phyloP scores from a whole-genome alignment of 2,329 filamentous ascomycete species.

The Penicillium sp. region DNA sequence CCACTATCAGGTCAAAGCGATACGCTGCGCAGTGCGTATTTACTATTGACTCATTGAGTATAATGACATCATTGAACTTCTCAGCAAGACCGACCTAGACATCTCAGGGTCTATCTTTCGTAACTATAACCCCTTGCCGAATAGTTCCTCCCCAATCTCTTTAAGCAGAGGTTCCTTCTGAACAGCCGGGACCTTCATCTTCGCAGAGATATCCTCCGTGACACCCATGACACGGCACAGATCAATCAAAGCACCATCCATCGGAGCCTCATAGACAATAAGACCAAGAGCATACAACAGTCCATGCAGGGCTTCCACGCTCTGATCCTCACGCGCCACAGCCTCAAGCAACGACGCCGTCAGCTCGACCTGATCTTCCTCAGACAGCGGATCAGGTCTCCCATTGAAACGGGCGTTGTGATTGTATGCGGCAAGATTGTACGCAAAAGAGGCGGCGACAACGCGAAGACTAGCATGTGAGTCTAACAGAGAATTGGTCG shows the following conservation, averaged over 20 bases:
- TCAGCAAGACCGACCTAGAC: too few species aligned
- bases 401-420: conserved; percentile 61
- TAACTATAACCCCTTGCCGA: conserved; percentile 38
- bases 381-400: conserved; percentile 57
- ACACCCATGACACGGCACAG: conserved; percentile 76
- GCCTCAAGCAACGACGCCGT: conserved; percentile 77
- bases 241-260: conserved; percentile 73
- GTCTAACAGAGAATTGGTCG: conserved; percentile 76
- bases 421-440: conserved; percentile 73
- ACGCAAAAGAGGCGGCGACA: conserved; percentile 75
- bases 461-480: conserved; percentile 72
- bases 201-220: conserved; percentile 57
- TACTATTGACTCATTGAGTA: too few species aligned
- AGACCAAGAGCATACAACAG: conserved; percentile 73
- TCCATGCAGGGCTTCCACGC: conserved; percentile 68
- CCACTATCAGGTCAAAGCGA: too few species aligned
- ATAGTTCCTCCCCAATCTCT: conserved; percentile 46
- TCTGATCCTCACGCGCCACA: conserved; percentile 52
- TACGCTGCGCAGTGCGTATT: too few species aligned
- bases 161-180: conserved; percentile 56
- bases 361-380: conserved; percentile 73
- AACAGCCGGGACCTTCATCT: conserved; percentile 51
- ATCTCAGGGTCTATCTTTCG: too few species aligned
- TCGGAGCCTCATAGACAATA: conserved; percentile 65
- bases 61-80: not conserved